Evolutionary conservation across 192 early-diverging fungal genomes (phyloP).

Genomic region (Gryganskiella cystojenkinii): DNA sequence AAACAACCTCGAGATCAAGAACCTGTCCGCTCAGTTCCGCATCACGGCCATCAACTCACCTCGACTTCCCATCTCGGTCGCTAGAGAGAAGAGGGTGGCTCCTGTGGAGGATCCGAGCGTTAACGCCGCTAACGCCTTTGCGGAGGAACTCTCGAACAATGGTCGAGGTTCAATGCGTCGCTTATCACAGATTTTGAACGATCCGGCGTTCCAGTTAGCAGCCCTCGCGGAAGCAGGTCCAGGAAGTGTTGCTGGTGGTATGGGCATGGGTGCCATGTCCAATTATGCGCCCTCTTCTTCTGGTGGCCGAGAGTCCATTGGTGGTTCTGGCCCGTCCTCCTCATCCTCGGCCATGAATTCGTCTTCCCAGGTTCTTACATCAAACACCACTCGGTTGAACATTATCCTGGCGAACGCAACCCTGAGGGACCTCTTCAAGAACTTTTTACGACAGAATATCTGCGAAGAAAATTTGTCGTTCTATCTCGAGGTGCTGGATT

Average conservation of each 20-base stretch:
- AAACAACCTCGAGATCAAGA: conserved; percentile 9
- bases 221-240: conserved; percentile 18
- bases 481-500: conserved; percentile 68
- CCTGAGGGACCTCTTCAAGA: conserved; percentile 68
- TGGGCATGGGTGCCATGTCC: conserved; percentile 18
- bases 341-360: conserved; percentile 8
- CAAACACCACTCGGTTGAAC: conserved; percentile 65
- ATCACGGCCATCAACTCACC: conserved; percentile 25
- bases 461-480: conserved; percentile 81
- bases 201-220: conserved; percentile 44
- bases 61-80: conserved; percentile 36
- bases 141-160: conserved; percentile 11
- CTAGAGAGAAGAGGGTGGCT: conserved; percentile 19
- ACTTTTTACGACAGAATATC: conserved; percentile 71
- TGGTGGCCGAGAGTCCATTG: conserved; percentile 21
- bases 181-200: conserved; percentile 39
- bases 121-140: not conserved
- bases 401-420: conserved; percentile 66
- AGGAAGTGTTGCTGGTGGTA: too few relatives aligned
- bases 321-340: not conserved
- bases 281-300: conserved; percentile 41
- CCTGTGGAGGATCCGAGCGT: conserved; percentile 22
- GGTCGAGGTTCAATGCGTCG: conserved; percentile 4
- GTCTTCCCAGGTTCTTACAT: conserved; percentile 24
- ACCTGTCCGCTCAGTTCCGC: conserved; percentile 38